Evolutionary conservation across 2,329 filamentous ascomycete genomes (phyloP), one percentile per base, ranked within the genome.

Genomic region (Ceratocystis lukuohia): DNA sequence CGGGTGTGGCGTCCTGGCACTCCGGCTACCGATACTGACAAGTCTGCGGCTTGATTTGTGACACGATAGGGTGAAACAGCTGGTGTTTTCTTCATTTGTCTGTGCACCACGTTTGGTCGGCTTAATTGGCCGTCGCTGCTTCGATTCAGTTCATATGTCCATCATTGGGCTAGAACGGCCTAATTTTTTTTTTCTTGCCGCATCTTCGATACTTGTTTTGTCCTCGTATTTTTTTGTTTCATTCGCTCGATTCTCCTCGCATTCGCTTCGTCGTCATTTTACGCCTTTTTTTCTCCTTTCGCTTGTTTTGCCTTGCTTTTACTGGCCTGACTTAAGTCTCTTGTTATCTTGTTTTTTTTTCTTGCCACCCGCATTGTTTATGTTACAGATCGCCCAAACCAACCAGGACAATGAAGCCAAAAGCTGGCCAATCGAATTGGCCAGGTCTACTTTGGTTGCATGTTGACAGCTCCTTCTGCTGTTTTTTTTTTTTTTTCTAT

Each of bases 1-100:
- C 64, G 61, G 17, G 61, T 63, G 61, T 63, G 61, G 61, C 61
- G 46, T 6, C 61, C 61, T 5, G 46, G 46, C 46, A 64, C 48
- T 15, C 33, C 62, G 46, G 62, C 50, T 28, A 65, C 48, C 50
- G 20, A 59, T 25, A 53, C 48, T 25, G 48, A 53, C 48, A 53
- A 53, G 48, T 25, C 33, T 61, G 17, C 33, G 20, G 53, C 53
- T 59, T 59, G 25, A 59, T 33, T 50, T 33, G 28, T n/a, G 12
- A n/a, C 46, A 65, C 30, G 7, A 37, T 41, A 37, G 30, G 5
- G 62, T 33, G 28, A 46, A 20, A 64, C 53, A 30, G 53, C 17
- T 25, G 28, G 25, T 63, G 41, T 22, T 28, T 30, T 22, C 8
- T 22, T 59, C 15, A n/a, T 41, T 28, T 62, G 62, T 50, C n/a